Conservation (phyloP, 495 filamentous ascomycete species). For the Hypoxylon cercidicola region DNA sequence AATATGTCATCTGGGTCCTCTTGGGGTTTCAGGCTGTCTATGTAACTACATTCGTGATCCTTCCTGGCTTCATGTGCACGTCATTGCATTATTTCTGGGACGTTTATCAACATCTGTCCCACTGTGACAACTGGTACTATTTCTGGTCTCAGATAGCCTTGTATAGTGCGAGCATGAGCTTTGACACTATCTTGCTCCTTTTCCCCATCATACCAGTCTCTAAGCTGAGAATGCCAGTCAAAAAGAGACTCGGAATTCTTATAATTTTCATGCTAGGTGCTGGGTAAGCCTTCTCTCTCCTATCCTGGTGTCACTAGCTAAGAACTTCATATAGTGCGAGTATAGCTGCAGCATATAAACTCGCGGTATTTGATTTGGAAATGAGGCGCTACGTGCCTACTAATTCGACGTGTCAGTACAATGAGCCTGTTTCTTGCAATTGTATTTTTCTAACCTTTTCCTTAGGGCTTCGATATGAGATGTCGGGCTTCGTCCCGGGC, state of each 20-base stretch:
- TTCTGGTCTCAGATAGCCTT: slow-evolving; percentile 24
- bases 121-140: slow-evolving; percentile 30
- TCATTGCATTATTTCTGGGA: slow-evolving; percentile 31
- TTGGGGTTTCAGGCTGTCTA: slow-evolving; percentile 34
- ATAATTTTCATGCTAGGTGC: slow-evolving; percentile 45
- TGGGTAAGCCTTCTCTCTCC: slow-evolving; percentile 28
- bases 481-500: slow-evolving; percentile 30
- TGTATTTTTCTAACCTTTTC: too few species aligned
- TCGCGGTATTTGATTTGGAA: slow-evolving; percentile 36
- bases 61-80: slow-evolving; percentile 33
- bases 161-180: slow-evolving; percentile 39
- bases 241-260: slow-evolving; percentile 32
- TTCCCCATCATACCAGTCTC: slow-evolving; percentile 40
- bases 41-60: slow-evolving; percentile 34
- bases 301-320: too few species aligned
- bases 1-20: slow-evolving; percentile 17
- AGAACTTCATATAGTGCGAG: slow-evolving; percentile 24
- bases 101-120: slow-evolving; percentile 6
- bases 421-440: too few species aligned
- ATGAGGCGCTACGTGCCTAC: too few species aligned
- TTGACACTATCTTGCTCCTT: slow-evolving; percentile 41
- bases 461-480: slow-evolving; percentile 31
- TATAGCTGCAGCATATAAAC: slow-evolving; percentile 42
- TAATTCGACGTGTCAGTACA: too few species aligned
- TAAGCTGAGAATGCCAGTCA: slow-evolving; percentile 31